These are phyloP conservation scores for Aspergillus baeticus DNA, from an alignment of 495 filamentous ascomycete genomes.

Conservation along the genomic window DNA sequence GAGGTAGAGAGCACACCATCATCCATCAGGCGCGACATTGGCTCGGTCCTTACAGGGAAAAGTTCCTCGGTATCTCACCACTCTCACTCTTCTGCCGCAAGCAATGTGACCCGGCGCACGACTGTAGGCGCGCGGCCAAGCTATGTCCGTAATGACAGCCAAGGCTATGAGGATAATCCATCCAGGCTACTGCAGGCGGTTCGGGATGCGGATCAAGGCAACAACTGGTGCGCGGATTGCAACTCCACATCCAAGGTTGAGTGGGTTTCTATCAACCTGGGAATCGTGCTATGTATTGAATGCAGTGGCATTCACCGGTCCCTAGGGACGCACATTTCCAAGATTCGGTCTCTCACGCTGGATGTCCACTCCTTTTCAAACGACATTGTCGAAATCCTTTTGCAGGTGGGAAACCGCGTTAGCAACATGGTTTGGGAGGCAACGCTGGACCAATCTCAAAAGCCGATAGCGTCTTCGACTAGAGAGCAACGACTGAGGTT, in stretches of 20 bases:
- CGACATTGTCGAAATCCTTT: conserved; percentile 91
- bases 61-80: conserved; percentile 70
- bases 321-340: conserved; percentile 95
- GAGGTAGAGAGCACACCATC: conserved; percentile 40
- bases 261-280: conserved; percentile 98
- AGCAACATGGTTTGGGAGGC: conserved; percentile 98
- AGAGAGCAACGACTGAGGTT: conserved; percentile 88
- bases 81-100: conserved; percentile 49
- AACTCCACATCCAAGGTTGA: conserved; percentile 88
- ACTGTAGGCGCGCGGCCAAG: conserved; percentile 88
- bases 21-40: conserved; percentile 75
- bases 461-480: conserved; percentile 72
- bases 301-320: conserved; percentile 98
- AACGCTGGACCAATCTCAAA: conserved; percentile 66
- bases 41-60: conserved; percentile 91
- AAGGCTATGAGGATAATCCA: conserved; percentile 75
- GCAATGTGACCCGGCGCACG: conserved; percentile 71
- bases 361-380: conserved; percentile 94
- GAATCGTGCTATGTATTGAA: conserved; percentile 95
- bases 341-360: conserved; percentile 91
- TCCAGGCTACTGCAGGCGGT: conserved; percentile 82
- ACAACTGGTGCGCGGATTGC: conserved; percentile 94
- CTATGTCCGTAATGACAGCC: conserved; percentile 63
- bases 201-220: conserved; percentile 88
- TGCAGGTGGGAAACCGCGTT: conserved; percentile 88